These are phyloP conservation scores for Backusella tuberculispora DNA, from an alignment of 192 early-diverging fungal genomes.

Conservation along the genomic window DNA sequence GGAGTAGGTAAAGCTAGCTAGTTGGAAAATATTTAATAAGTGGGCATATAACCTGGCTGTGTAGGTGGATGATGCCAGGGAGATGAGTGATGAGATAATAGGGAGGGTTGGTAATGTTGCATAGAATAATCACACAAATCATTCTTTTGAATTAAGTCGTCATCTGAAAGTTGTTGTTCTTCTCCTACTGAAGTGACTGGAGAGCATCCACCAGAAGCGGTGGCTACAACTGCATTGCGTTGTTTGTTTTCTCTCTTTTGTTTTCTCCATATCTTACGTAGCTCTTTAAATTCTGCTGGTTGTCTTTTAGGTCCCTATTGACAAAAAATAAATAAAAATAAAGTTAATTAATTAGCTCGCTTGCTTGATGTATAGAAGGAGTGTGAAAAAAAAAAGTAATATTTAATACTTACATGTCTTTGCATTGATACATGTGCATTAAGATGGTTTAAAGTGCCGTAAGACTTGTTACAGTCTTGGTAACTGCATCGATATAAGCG, in stretches of 20 bases:
- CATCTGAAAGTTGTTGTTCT: constrained; percentile 2
- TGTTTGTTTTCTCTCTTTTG: constrained; percentile 51
- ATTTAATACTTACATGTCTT: constrained; percentile 54
- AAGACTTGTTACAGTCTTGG: constrained; percentile 57
- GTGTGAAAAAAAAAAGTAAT: constrained; percentile 20
- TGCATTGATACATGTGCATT: constrained; percentile 66
- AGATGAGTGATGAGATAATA: constrained; percentile 9
- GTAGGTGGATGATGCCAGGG: constrained; percentile 2
- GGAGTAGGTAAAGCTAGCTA: not conserved
- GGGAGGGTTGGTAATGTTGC: constrained; percentile 11
- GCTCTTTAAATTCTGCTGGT: constrained; percentile 57
- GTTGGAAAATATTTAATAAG: not conserved
- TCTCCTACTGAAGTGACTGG: not conserved
- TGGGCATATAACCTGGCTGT: constrained; percentile 11
- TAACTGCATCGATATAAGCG: constrained; percentile 57
- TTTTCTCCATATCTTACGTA: constrained; percentile 57
- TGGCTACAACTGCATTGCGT: not conserved
- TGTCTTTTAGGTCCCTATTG: constrained; percentile 37
- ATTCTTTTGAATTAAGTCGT: constrained; percentile 13
- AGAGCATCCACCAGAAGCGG: not conserved
- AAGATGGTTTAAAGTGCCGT: constrained; percentile 63
- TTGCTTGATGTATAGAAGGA: constrained; percentile 16
- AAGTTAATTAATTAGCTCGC: constrained; percentile 38
- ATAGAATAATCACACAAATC: not conserved
- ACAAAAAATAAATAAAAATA: constrained; percentile 33